Base-by-base conservation (phyloP, 176 grass and related monocot genomes). In the Oryza punctata region DNA sequence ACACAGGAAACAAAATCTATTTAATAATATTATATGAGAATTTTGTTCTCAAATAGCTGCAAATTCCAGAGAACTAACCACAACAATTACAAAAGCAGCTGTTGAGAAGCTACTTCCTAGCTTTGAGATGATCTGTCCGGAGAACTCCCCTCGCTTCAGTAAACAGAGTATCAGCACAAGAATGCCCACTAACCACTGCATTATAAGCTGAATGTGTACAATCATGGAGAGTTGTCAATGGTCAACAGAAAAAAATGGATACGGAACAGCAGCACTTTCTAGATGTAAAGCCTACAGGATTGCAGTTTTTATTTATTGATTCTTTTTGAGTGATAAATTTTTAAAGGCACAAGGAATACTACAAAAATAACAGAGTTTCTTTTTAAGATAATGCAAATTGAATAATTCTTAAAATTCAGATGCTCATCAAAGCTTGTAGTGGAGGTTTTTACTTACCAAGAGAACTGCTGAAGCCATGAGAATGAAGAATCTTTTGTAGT, bases 61-160 rank as follows among this genome's bases (percentile, higher is more conserved):
- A 24, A 72, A 33, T 19, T 33, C 44, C 24, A 57, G 6, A 54
- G 18, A 83, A 91, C 92, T 86, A 23, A 94, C 92, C 87, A 92
- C 89, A 13, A 95, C 90, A 77, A 95, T 45, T 44, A 92, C 75
- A 68, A 95, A 95, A 82, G 93, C 64, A n/a, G 79, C 81, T 19
- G 87, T 75, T 8, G 93, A 94, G 79, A 95, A 95, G 75, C 93
- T 92, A 80, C 90, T 95, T 78, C 93, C 93, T 24, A 95, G 71
- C 70, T 92, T 95, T 27, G 85, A 95, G 24, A 84, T 69, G 11
- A 95, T 95, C 61, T 95, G 87, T 11, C 54, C 59, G 65, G 90
- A 92, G 76, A 90, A 95, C 65, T 79, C 79, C 69, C 85, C 79
- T 74, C 85, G 75, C 59, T 92, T 85, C 63, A 90, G 83, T 35